phyloP scores from a whole-genome alignment of 2,329 filamentous ascomycete species.

The Hypoxylon sp. region DNA sequence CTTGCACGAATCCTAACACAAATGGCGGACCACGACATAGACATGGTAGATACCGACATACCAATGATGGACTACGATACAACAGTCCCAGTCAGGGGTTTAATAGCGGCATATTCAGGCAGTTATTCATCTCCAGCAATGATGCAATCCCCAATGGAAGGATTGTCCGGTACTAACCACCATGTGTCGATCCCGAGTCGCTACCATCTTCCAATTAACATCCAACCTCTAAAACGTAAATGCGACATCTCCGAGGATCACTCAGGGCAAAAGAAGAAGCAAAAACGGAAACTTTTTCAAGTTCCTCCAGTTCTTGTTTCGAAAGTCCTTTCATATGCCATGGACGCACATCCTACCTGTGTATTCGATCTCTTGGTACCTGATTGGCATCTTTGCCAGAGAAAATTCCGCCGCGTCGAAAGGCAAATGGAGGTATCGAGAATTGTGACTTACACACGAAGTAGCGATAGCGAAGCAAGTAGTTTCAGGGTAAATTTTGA shows the following conservation, averaged over 20 bases:
- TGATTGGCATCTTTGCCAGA: conserved; percentile 46
- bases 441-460: conserved; percentile 46
- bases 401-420: conserved; percentile 22
- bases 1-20: conserved; percentile 1
- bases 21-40: background rate
- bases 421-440: conserved; percentile 19
- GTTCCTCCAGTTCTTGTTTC: conserved; percentile 31
- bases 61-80: background rate
- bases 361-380: conserved; percentile 47
- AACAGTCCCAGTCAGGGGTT: background rate
- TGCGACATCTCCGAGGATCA: background rate
- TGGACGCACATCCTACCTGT: conserved; percentile 34
- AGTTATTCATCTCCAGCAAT: background rate
- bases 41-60: too few relatives aligned
- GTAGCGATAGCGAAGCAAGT: conserved; percentile 19
- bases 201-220: background rate
- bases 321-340: conserved; percentile 7
- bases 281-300: background rate
- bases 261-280: background rate
- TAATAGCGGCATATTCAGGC: background rate
- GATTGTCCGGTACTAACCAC: background rate
- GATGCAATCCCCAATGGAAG: background rate
- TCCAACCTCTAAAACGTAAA: conserved; percentile 2
- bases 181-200: background rate
- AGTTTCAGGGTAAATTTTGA: conserved; percentile 33